These are phyloP conservation scores for Salmacisia buchloeana DNA, from an alignment of 1,284 basidiomycete species.

Conservation along the genomic window DNA sequence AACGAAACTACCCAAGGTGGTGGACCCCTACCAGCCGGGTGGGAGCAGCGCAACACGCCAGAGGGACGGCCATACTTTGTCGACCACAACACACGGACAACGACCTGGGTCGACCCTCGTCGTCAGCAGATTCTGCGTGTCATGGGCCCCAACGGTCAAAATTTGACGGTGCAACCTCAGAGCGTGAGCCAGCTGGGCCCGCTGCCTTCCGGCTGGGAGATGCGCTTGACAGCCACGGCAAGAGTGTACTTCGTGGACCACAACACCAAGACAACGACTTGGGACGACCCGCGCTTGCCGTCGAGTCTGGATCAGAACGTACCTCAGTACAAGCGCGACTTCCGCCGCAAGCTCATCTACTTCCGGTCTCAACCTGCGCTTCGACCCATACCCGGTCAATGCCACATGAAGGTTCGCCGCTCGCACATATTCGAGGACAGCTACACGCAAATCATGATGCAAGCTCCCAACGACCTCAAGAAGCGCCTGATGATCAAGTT, in stretches of 20 bases:
- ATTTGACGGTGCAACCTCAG: conserved; percentile 68
- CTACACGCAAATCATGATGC: conserved; percentile 90
- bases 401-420: conserved; percentile 89
- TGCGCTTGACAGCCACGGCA: conserved; percentile 85
- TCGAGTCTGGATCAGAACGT: conserved; percentile 82
- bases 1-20: conserved; percentile 67
- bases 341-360: conserved; percentile 95
- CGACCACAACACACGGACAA: conserved; percentile 82
- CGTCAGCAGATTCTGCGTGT: conserved; percentile 77
- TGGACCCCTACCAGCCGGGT: conserved; percentile 83
- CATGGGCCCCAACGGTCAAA: conserved; percentile 76
- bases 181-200: conserved; percentile 86
- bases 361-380: conserved; percentile 96
- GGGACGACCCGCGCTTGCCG: conserved; percentile 86
- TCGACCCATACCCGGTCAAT: conserved; percentile 73
- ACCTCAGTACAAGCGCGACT: conserved; percentile 99
- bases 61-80: conserved; percentile 97
- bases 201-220: conserved; percentile 94
- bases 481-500: conserved; percentile 98
- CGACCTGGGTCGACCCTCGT: conserved; percentile 96
- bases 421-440: conserved; percentile 93
- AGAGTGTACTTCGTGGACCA: conserved; percentile 95
- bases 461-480: conserved; percentile 89
- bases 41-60: conserved; percentile 97
- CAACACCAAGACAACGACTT: conserved; percentile 86